Evolutionary conservation across 2,329 filamentous ascomycete species (phyloP), one percentile per base, ranked within the genome.

Genomic region (Talaromyces sp.): DNA sequence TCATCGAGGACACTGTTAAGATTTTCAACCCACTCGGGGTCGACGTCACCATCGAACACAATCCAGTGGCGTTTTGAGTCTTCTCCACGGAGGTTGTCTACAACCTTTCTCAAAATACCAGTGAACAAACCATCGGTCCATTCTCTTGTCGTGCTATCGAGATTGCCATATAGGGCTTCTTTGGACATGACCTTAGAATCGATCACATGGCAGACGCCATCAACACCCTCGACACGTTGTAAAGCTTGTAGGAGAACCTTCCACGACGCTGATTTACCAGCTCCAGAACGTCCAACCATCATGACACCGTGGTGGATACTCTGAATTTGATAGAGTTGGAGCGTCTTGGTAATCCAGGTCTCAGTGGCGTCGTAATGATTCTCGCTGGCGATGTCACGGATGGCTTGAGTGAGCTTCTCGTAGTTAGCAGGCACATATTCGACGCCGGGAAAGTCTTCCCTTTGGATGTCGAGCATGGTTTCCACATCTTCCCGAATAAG

Each of bases 171-270:
- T 4, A 99, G 81, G 26, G 91, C 90, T 78, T 99, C 95, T 78
- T 99, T 99, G 57, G 93, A 96, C 95, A 99, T 99, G 75, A 99
- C 96, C 79, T 99, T 99, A 46, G 93, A 96, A 75, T 99, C 95
- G 68, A 99, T 99, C 60, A 99, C 90, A 71, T 99, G 95, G 66
- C 87, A 96, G 52, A 99, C 91, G 32, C 96, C 95, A 75, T 99
- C 96, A 7, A 96, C 83, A 26, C 89, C 88, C 73, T 99, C 95
- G 14, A 96, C 90, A 69, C 89, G 87, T 69, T 98, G 93, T 61
- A 99, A 79, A 17, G 96, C 95, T 69, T 96, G 90, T 21, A 99
- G 84, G 56, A 99, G 82, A 49, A 96, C 86, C 70, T 90, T 92
- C 95, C 96, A 99, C 5, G 95, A 90, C 1, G 90, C 87, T 46